phyloP scores from a whole-genome alignment of 345 rosid genomes.

The Populus deltoides region DNA sequence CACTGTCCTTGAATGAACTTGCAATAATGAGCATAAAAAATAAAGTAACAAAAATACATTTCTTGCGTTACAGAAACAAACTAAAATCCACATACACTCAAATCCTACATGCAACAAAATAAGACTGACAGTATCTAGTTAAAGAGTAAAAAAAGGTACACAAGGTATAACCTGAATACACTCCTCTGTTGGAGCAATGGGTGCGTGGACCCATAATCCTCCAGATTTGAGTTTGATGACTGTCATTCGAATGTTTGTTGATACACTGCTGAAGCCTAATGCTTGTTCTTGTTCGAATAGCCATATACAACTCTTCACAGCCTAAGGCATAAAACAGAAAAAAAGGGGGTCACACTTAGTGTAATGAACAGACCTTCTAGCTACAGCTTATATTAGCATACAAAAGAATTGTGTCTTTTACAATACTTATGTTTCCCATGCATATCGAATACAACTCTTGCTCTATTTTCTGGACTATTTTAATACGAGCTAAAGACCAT shows the following conservation, averaged over 20 bases:
- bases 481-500: neutral
- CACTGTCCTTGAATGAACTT: too few relatives aligned
- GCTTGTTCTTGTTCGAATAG: constrained; percentile 98
- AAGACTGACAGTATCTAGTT: neutral
- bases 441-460: neutral
- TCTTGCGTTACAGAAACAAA: neutral
- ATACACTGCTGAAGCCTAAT: constrained; percentile 94
- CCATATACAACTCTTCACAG: constrained; percentile 86
- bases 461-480: neutral
- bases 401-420: neutral
- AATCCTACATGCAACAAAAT: neutral
- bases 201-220: constrained; percentile 99
- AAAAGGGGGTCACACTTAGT: neutral
- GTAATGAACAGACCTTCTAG: neutral
- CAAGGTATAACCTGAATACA: constrained; percentile 61
- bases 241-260: constrained; percentile 92
- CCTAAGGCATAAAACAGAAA: constrained; percentile 38
- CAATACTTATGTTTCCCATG: neutral
- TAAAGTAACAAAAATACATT: too few relatives aligned
- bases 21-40: too few relatives aligned
- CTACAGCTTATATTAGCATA: neutral
- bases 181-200: constrained; percentile 97
- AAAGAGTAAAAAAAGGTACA: neutral
- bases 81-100: neutral
- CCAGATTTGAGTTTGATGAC: constrained; percentile 94